A percentile compares a stretch with the other conserved stretches of the same genome.
phyloP scores from a whole-genome alignment of 2,329 filamentous ascomycete species.

The Arthrobotrys sinensis region DNA sequence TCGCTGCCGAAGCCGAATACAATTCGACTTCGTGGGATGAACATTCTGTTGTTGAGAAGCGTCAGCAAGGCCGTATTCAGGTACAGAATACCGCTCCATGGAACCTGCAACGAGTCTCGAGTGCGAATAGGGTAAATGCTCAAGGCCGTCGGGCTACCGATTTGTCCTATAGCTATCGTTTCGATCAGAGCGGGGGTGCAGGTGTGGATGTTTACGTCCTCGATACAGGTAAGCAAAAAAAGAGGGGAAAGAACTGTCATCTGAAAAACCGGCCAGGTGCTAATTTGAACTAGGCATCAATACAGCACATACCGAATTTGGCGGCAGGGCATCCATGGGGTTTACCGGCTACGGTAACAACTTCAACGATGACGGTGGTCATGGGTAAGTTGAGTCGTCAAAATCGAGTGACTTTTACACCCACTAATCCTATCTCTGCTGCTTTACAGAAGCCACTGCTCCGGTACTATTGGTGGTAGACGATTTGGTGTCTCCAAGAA shows the following conservation, averaged over 20 bases:
- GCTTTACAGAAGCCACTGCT: constrained; percentile 61
- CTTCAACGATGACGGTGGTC: constrained; percentile 65
- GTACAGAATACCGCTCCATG: constrained; percentile 62
- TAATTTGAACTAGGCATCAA: constrained; percentile 62
- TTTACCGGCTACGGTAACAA: constrained; percentile 69
- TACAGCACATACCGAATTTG: constrained; percentile 64
- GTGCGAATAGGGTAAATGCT: constrained; percentile 63
- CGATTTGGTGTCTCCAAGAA: constrained; percentile 70
- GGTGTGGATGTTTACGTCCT: constrained; percentile 70
- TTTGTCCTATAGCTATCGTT: constrained; percentile 67
- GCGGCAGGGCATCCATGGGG: constrained; percentile 63
- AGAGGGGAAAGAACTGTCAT: not conserved
- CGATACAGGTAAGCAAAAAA: constrained; percentile 67
- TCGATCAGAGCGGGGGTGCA: constrained; percentile 65
- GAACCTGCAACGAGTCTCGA: constrained; percentile 65
- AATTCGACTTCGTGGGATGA: constrained; percentile 37
- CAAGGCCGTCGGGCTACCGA: constrained; percentile 63
- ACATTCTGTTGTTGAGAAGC: constrained; percentile 26
- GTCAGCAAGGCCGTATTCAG: constrained; percentile 24
- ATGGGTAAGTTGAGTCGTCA: constrained; percentile 71
- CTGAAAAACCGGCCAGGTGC: not conserved
- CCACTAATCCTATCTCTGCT: not conserved
- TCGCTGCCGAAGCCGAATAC: constrained; percentile 37
- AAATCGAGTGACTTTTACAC: not conserved
- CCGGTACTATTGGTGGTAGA: constrained; percentile 62